Percentiles rank a stretch among this genome's conserved stretches.
These are phyloP conservation scores for Hysterangium stoloniferum DNA, from an alignment of 768 basidiomycete species.

Conservation along the genomic window DNA sequence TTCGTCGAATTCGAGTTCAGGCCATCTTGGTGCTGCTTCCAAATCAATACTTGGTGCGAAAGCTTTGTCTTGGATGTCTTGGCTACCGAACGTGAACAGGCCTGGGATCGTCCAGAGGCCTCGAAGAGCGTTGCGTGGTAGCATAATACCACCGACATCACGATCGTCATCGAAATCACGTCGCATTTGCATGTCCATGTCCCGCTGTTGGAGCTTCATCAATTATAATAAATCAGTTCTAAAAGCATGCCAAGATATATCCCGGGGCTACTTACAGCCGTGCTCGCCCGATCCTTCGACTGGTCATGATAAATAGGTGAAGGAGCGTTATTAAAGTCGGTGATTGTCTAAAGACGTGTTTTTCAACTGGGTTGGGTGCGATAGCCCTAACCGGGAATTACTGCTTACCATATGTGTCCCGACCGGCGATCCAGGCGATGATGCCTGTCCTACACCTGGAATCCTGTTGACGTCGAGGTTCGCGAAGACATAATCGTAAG, in stretches of 20 bases:
- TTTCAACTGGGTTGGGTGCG: too few species aligned
- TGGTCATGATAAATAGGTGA: too few species aligned
- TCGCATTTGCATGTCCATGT: constrained; percentile 3
- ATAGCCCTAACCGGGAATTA: too few species aligned
- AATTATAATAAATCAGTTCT: background rate
- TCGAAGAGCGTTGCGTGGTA: background rate
- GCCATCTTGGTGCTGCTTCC: background rate
- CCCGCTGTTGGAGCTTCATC: background rate
- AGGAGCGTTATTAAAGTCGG: background rate
- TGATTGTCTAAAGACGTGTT: background rate
- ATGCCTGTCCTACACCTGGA: background rate
- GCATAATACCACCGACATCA: background rate
- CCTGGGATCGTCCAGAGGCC: constrained; percentile 1
- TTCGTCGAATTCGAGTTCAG: background rate
- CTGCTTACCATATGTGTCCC: background rate
- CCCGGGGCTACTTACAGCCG: too few species aligned
- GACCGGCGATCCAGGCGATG: background rate
- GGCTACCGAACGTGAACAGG: background rate
- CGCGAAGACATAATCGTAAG: background rate
- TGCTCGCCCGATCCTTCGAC: too few species aligned
- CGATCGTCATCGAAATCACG: background rate
- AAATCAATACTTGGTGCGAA: background rate
- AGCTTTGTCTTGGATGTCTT: too few species aligned
- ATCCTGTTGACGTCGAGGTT: background rate
- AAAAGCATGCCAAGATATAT: too few species aligned